Base-by-base conservation (phyloP, 208 protist genomes). In the Leptomonas seymouri region DNA sequence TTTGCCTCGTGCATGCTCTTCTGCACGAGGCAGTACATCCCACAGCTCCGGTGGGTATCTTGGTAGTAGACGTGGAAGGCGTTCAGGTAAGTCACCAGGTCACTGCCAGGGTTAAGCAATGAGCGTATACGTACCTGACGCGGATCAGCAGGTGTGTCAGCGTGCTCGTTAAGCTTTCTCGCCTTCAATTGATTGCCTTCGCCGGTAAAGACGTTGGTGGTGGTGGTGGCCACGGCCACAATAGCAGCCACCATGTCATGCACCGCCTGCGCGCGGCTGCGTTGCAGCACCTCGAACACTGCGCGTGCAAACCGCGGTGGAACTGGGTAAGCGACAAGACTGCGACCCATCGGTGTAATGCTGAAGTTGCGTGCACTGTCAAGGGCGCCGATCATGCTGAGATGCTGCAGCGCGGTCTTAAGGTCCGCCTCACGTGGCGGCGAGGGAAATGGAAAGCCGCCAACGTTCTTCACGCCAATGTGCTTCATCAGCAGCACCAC, bases 401-500 rank as follows among this genome's bases (percentile, higher is more conserved):
- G 82, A 75, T 96, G 90, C 16, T 81, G 61, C 67, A 96, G 71
- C 0, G 92, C 92, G 4, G 69, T 53, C 69, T 83, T 85, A 27
- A 98, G 41, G 57, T 94, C 89, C 14, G 74, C 61, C 53, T 90
- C 82, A 27, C 72, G 84, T 20, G 92, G 92, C 15, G 84, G 71
- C 12, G 90, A 92, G 8, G 92, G 91, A 64, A 98, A 97, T 2
- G 94, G 92, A 61, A 98, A 98, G 55, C 82, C 81, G 39, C 83
- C 83, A 20, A 97, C 92, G 42, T 90, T 81, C 66, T 95, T 85
- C 65, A 97, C 93, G 41, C 89, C 86, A 46, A 98, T 85, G 62
- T 93, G 84, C 76, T 96, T 97, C 88, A 98, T 96, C 25, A 98
- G 71, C 31, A 98, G 79, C 49, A 97, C 94, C 16, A 98, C 87